Conservation (phyloP, 2,329 filamentous ascomycete species). For the Teratosphaeria pseudoeucalypti region DNA sequence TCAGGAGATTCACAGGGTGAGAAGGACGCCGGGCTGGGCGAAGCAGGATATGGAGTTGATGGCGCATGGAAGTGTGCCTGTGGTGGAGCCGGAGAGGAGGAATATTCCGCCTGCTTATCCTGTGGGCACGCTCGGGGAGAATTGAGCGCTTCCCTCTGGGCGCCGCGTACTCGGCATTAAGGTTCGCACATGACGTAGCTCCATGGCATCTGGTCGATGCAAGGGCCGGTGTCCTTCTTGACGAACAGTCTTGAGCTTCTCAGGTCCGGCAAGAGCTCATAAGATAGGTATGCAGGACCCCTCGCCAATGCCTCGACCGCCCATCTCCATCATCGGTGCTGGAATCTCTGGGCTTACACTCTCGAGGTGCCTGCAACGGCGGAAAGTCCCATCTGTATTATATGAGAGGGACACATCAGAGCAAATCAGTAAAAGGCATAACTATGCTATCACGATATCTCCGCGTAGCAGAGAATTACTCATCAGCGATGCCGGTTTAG, state of each 20-base stretch:
- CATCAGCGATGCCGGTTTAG: constrained; percentile 22
- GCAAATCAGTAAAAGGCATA: constrained; percentile 18
- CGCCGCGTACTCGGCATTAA: background rate
- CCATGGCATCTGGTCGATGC: background rate
- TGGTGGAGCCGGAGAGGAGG: constrained; percentile 31
- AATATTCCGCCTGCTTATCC: constrained; percentile 40
- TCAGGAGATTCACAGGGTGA: constrained; percentile 36
- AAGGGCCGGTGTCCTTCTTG: background rate
- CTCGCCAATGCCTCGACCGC: constrained; percentile 18
- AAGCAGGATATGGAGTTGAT: constrained; percentile 28
- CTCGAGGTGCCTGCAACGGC: constrained; percentile 24
- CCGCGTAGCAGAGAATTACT: constrained; percentile 24
- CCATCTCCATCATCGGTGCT: constrained; percentile 35
- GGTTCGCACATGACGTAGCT: background rate
- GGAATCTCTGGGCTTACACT: constrained; percentile 37
- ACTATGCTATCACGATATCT: constrained; percentile 32
- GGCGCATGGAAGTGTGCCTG: constrained; percentile 35
- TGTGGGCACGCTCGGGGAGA: constrained; percentile 25
- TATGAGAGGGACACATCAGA: constrained; percentile 23
- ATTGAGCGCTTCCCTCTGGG: background rate
- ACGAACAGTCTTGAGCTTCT: too few relatives aligned
- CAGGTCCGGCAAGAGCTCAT: too few relatives aligned
- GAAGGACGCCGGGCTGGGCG: constrained; percentile 39
- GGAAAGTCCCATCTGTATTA: constrained; percentile 23
- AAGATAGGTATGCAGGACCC: background rate